Base-by-base conservation (phyloP, 495 filamentous ascomycete species). In the Aspergillus olivimuriae region DNA sequence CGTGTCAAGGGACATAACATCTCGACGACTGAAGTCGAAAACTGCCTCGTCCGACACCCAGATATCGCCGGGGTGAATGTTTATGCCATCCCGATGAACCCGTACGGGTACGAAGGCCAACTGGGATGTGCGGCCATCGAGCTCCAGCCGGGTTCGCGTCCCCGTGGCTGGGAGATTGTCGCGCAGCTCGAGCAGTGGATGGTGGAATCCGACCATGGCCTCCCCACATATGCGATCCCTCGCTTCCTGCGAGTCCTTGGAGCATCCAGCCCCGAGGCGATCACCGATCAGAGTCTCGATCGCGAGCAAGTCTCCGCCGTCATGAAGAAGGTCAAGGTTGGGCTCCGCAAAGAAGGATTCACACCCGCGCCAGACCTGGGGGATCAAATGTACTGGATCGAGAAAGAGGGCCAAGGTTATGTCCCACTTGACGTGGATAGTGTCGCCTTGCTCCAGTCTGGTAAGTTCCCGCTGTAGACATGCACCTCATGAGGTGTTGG, bases 11-110 rank as follows among this genome's bases (percentile, higher is more conserved):
- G 35, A 17, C 35, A 38, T 18, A 38, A 42, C 24, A 42, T 42
- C 14, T 42, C 39, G 3, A 42, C 39, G 8, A 42, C 39, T 5
- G 39, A 42, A 19, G 24, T 42, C 15, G 39, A 42, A 15, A 28
- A 42, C 39, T 42, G 24, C 24, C 24, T 28, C 24, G 11, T 5
- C 24, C 24, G 11, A 11, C 24, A 28, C 24, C 30, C 41, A 8
- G 41, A 43, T n/a, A 43, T 43, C 16, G 41, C 41, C 9, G 16
- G 26, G 12, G 41, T 34, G 12, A 43, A 43, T 21, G 41, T 43
- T 16, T 43, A 43, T 16, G 41, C 41, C 12, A 43, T 43, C 30
- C 41, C 41, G 15, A 43, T 43, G 41, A 43, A 43, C 32, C 41
- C 19, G 21, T 43, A 34, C 41, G 41, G 41, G 1, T 43, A 43